Base-by-base conservation (phyloP, 305 asterid genomes). In the Fraxinus sp. region DNA sequence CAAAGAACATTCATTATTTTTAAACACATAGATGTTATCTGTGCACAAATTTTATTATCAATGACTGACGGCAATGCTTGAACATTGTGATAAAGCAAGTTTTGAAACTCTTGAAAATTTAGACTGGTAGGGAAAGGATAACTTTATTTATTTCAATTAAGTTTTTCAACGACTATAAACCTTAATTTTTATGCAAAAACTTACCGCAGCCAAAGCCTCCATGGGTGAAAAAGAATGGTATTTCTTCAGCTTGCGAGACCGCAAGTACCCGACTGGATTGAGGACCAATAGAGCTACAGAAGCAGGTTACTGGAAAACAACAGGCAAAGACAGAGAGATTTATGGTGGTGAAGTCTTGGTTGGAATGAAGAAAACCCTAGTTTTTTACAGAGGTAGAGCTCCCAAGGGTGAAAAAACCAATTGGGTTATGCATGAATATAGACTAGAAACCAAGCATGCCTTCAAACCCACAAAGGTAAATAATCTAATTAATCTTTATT, bases 191-290 rank as follows among this genome's bases (percentile, higher is more conserved):
- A 30, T 77, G 49, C 14, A n/a, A 71, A 68, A 14, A 14, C 6
- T 2, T 14, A 7, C 35, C 13, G 37, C 89, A 94, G 98, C 89
- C 0, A 95, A 93, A 87, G 96, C 97, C 1, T 92, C 97, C 0
- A 91, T 92, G 97, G 98, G 98, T 78, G 97, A 92, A 82, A 95
- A 90, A 4, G 98, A 93, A 84, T 95, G 98, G 97, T 95, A 93
- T 30, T 95, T 95, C 83, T 95, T 95, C 81, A 93, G 93, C 90
- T 82, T 89, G 36, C 83, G 93, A 66, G 97, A 95, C 72, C 88
- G 98, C 16, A 95, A 95, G 82, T 95, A 95, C 84, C 98, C 98
- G 0, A 95, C 97, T 0, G 97, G 98, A 0, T 83, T 93, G 80
- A 82, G 98, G 32, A 93, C 96, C 2, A 95, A 95, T 77, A 86